These are phyloP conservation scores for Seminavis robusta DNA, from an alignment of 108 stramenopile genomes.

Conservation along the genomic window DNA sequence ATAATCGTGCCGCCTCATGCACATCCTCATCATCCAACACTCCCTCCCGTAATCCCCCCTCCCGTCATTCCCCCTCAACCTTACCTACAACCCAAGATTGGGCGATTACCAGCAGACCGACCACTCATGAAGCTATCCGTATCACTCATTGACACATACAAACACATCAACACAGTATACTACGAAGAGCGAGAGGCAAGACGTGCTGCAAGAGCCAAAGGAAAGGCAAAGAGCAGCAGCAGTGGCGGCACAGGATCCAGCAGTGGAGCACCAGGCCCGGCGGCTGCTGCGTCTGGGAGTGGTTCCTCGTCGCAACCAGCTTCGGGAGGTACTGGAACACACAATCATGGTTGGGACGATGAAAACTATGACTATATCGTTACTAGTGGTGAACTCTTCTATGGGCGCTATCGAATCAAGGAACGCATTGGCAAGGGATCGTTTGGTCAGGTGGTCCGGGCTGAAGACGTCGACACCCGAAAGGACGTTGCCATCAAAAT, in stretches of 20 bases:
- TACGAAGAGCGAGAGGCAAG: conserved; percentile 82
- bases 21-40: conserved; percentile 7
- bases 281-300: conserved; percentile 8
- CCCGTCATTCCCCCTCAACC: conserved; percentile 2
- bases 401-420: conserved; percentile 83
- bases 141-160: conserved; percentile 91
- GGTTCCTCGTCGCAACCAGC: too few species aligned
- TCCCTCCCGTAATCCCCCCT: not conserved
- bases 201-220: conserved; percentile 55
- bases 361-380: conserved; percentile 97
- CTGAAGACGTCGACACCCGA: conserved; percentile 63
- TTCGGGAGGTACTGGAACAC: conserved; percentile 36
- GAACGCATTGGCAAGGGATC: conserved; percentile 97
- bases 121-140: conserved; percentile 87
- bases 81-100: conserved; percentile 29
- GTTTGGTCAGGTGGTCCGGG: conserved; percentile 94
- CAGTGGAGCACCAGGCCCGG: conserved; percentile 3
- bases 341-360: conserved; percentile 96
- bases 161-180: conserved; percentile 91
- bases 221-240: conserved; percentile 29
- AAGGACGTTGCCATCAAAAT: conserved; percentile 97
- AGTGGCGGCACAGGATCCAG: not conserved
- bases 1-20: conserved; percentile 5
- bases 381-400: conserved; percentile 75
- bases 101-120: conserved; percentile 59